These are phyloP conservation scores for Globisporangium takayamanum DNA, from an alignment of 352 stramenopile genomes.

Conservation along the genomic window DNA sequence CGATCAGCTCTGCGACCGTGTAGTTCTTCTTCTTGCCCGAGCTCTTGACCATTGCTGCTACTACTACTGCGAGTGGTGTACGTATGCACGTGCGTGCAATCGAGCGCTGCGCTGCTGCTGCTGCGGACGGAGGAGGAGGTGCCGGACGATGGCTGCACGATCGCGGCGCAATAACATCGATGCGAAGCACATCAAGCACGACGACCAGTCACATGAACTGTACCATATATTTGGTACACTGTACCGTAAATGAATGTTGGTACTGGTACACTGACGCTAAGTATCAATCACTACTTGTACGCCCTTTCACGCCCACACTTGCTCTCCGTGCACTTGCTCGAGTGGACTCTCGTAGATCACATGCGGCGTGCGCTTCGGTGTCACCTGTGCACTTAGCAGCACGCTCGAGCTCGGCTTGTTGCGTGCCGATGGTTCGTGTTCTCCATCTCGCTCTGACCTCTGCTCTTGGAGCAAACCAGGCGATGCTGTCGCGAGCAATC, in stretches of 20 bases:
- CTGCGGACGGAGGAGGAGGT: not conserved
- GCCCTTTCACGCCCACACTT: too few species aligned
- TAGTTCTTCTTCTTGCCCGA: constrained; percentile 27
- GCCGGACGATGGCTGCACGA: not conserved
- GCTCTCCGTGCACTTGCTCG: too few species aligned
- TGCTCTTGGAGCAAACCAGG: constrained; percentile 4
- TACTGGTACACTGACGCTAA: too few species aligned
- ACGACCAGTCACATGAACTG: too few species aligned
- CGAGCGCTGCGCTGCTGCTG: not conserved
- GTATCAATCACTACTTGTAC: too few species aligned
- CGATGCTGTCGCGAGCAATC: not conserved
- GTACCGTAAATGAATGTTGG: too few species aligned
- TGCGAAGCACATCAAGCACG: too few species aligned
- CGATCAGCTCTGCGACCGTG: constrained; percentile 64
- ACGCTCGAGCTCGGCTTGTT: not conserved
- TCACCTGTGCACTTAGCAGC: constrained; percentile 1
- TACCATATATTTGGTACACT: too few species aligned
- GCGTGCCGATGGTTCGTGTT: not conserved
- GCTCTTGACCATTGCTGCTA: constrained; percentile 24
- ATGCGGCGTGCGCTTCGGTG: constrained; percentile 5
- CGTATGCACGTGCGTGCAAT: not conserved
- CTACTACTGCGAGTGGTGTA: not conserved
- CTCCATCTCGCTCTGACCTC: constrained; percentile 2
- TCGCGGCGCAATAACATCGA: too few species aligned
- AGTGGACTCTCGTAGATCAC: constrained; percentile 7